These are phyloP conservation scores for Bipolaris zeicola DNA, from an alignment of 2,329 filamentous ascomycete species.

Conservation along the genomic window DNA sequence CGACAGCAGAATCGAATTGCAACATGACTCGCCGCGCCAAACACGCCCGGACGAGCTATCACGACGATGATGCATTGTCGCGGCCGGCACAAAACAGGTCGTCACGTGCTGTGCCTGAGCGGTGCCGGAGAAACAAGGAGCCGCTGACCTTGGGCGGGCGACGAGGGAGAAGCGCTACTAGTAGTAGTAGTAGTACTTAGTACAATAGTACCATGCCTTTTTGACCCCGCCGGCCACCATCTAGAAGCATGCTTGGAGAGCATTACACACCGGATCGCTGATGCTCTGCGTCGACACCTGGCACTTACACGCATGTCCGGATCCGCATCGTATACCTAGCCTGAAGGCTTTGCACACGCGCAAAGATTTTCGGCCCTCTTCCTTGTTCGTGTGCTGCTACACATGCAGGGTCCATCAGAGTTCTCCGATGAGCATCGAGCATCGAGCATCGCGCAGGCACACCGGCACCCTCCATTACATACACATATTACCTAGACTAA, in stretches of 20 bases:
- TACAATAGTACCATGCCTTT: not conserved
- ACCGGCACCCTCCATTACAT: not conserved
- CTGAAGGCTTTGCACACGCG: constrained; percentile 2
- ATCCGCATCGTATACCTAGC: constrained; percentile 5
- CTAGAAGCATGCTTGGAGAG: not conserved
- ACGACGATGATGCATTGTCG: constrained; percentile 10
- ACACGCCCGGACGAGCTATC: constrained; percentile 3
- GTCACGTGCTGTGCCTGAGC: constrained; percentile 26
- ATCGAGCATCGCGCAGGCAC: not conserved
- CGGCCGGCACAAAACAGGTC: not conserved
- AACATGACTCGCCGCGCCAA: constrained; percentile 3
- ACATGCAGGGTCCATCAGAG: constrained; percentile 16
- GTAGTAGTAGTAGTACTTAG: no score
- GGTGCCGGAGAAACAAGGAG: constrained; percentile 16
- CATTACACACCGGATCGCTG: not conserved
- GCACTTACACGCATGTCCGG: not conserved
- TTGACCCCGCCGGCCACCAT: not conserved
- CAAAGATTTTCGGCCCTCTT: constrained; percentile 23
- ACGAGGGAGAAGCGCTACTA: not conserved
- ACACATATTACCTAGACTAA: not conserved
- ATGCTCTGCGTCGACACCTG: not conserved
- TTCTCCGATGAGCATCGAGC: constrained; percentile 3
- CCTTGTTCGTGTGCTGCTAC: constrained; percentile 4
- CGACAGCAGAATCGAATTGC: constrained; percentile 30
- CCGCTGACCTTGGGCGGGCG: constrained; percentile 7